These are phyloP conservation scores for Neopestalotiopsis clavispora DNA, from an alignment of 2,329 filamentous ascomycete species.

Conservation along the genomic window DNA sequence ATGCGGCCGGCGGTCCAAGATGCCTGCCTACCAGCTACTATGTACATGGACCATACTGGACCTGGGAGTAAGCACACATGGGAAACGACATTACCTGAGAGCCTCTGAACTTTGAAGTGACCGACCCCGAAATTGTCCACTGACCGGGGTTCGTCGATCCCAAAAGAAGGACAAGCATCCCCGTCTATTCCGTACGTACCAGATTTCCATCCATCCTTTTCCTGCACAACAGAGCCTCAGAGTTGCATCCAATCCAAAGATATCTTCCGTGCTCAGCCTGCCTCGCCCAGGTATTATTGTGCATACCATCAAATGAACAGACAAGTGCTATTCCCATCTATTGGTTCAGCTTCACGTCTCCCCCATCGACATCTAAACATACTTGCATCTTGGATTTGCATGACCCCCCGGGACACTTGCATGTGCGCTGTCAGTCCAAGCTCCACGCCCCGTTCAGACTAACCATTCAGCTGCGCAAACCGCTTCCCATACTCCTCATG, in stretches of 20 bases:
- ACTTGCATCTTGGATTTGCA: background rate
- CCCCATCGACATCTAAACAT: background rate
- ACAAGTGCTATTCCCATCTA: background rate
- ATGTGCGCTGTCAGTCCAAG: background rate
- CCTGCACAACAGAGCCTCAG: background rate
- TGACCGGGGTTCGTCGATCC: background rate
- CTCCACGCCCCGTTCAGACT: constrained; percentile 2
- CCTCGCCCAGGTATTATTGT: background rate
- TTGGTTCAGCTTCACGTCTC: background rate
- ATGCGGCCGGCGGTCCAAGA: too few relatives aligned
- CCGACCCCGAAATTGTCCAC: background rate
- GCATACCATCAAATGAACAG: background rate
- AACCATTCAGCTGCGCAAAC: constrained; percentile 13
- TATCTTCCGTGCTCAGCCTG: background rate
- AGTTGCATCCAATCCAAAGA: background rate
- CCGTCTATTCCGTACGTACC: background rate
- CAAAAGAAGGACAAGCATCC: background rate
- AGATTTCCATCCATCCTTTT: background rate
- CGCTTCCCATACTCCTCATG: background rate
- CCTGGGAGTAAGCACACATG: background rate
- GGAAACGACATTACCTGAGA: background rate
- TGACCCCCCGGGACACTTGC: background rate
- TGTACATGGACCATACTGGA: too few relatives aligned
- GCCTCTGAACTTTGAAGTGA: background rate
- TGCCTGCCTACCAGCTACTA: too few relatives aligned